Evolutionary conservation across 2,329 filamentous ascomycete species (phyloP).

Genomic region (Tricladium varicosporioides): DNA sequence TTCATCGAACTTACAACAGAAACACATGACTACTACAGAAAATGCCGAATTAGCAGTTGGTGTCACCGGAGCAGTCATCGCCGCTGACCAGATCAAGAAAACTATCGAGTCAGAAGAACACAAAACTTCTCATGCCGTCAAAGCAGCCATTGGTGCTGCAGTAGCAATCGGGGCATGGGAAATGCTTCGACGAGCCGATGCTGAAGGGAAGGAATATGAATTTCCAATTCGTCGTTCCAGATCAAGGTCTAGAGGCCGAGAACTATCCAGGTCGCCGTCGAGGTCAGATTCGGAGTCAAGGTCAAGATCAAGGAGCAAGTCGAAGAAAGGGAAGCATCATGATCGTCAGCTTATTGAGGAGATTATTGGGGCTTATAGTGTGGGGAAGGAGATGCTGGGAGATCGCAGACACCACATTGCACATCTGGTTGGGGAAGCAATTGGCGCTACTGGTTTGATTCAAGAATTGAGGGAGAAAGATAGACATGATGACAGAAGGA

Average conservation of each 20-base stretch:
- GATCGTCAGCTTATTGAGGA: constrained; percentile 9
- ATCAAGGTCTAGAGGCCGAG: background rate
- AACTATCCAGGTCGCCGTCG: background rate
- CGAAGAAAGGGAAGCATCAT: constrained; percentile 1
- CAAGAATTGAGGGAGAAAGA: constrained; percentile 8
- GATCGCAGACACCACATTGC: constrained; percentile 11
- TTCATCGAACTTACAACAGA: no score
- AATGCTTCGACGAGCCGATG: background rate
- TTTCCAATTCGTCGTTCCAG: background rate
- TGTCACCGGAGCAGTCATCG: no score
- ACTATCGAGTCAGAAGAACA: background rate
- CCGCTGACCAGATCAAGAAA: no score
- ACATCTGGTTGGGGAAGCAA: constrained; percentile 7
- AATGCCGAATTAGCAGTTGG: no score
- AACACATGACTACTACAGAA: no score
- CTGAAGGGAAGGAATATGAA: background rate
- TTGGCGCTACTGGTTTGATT: constrained; percentile 6
- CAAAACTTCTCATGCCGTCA: background rate
- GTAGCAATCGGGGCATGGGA: constrained; percentile 7
- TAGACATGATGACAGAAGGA: constrained; percentile 1
- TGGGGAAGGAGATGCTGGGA: constrained; percentile 9
- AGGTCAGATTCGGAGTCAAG: background rate
- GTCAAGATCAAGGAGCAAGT: constrained; percentile 2
- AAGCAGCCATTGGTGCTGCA: constrained; percentile 6
- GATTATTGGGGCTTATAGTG: constrained; percentile 7